Conservation (phyloP, 2,329 filamentous ascomycete genomes). For the Geosmithia putterillii region DNA sequence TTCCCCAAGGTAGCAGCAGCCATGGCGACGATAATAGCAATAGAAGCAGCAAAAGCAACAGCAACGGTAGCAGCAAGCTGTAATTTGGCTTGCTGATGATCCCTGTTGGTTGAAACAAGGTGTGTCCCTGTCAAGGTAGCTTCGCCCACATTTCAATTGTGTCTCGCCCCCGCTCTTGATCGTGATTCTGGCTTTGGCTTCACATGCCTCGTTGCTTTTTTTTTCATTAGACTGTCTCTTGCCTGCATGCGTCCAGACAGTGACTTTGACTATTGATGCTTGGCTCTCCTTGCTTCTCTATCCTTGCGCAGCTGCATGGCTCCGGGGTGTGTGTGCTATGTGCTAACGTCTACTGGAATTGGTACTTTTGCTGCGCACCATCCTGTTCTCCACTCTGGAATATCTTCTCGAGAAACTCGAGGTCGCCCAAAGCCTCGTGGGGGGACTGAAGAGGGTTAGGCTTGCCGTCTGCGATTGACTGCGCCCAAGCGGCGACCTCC, state of each 20-base stretch:
- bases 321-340: too few relatives aligned
- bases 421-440: conserved; percentile 46
- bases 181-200: not conserved
- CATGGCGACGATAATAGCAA: too few relatives aligned
- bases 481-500: conserved; percentile 50
- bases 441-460: conserved; percentile 38
- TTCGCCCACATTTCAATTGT: not conserved
- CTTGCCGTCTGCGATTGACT: conserved; percentile 33
- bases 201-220: not conserved
- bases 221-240: not conserved
- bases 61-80: not conserved
- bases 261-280: too few relatives aligned
- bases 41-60: not conserved
- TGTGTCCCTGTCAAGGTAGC: not conserved
- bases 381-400: conserved; percentile 31
- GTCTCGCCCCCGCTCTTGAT: not conserved
- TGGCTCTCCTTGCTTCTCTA: too few relatives aligned
- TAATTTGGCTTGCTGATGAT: not conserved
- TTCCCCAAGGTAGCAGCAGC: too few relatives aligned
- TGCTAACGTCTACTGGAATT: conserved; percentile 17
- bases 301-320: too few relatives aligned
- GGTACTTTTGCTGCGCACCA: conserved; percentile 24
- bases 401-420: conserved; percentile 45
- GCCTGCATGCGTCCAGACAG: too few relatives aligned
- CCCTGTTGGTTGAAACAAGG: not conserved